Evolutionary conservation across 2,329 filamentous ascomycete species (phyloP), one percentile per base, ranked within the genome.

Genomic region (Colletotrichum orbiculare): DNA sequence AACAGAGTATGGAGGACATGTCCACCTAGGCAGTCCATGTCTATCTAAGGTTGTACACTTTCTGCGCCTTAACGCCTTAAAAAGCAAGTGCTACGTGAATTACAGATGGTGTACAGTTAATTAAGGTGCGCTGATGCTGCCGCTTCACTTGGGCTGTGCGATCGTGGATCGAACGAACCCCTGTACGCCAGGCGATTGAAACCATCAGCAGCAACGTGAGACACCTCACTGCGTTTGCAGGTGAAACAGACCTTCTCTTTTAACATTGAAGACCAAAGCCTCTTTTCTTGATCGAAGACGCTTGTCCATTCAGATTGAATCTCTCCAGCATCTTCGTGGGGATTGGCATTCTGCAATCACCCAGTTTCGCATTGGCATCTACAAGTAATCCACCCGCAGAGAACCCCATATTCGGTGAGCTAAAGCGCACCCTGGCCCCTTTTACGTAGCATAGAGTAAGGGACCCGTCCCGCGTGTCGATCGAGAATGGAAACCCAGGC

Each of bases 141-240:
- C 55, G 33, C 34, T 65, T 46, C 57, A 45, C 25, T 46, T 42
- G 62, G 50, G 37, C 37, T n/a, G 50, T 61, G 50, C 50, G 38
- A 15, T 25, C 52, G 50, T 64, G 57, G 43, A 49, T 64, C 37
- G 52, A 56, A 38, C 41, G 25, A 25, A 25, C 52, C 62, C 53
- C 62, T 62, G 58, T 56, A 50, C 57, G 63, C 53, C 53, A 61
- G 39, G 41, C 42, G 47, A 63, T 66, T 66, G 58, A 66, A 66
- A 63, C 63, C 42, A 38, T 54, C 41, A 46, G 63, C 47, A 63
- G 47, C 47, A 66, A 66, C 52, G 43, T 66, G 63, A 63, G 58
- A 66, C 63, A 66, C 6, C 37, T 63, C 37, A 45, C 48, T 57
- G 41, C 37, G 47, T 53, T 57, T 57, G 39, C 37, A 25, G 39